Evolutionary conservation across 371 early-diverging fungal genomes (phyloP).

Genomic region (Rozella allomycis): DNA sequence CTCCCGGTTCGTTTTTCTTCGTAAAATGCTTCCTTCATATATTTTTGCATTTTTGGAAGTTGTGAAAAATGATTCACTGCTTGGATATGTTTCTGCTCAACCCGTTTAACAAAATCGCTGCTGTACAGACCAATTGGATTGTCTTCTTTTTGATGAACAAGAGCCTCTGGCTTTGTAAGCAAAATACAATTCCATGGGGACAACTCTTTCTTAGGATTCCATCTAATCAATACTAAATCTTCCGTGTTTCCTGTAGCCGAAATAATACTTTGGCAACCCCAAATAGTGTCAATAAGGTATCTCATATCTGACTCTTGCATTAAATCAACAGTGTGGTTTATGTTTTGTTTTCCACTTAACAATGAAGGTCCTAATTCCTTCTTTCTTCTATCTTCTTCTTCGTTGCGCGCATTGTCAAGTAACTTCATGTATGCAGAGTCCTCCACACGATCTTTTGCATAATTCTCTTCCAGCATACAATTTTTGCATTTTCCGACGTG

Average conservation of each 20-base stretch:
- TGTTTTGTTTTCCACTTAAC: not conserved
- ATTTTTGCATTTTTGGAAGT: conserved; percentile 13
- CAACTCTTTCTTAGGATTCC: conserved; percentile 14
- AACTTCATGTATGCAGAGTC: conserved; percentile 17
- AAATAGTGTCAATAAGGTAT: conserved; percentile 22
- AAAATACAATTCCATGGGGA: conserved; percentile 26
- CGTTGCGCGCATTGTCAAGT: conserved; percentile 9
- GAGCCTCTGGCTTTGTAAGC: conserved; percentile 20
- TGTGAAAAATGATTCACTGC: conserved; percentile 17
- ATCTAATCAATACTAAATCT: conserved; percentile 16
- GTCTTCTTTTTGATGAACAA: conserved; percentile 13
- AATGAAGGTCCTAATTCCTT: not conserved
- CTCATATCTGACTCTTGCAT: conserved; percentile 19
- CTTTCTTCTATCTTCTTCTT: conserved; percentile 6
- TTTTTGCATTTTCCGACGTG: conserved; percentile 21
- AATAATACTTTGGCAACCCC: conserved; percentile 19
- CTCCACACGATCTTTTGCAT: conserved; percentile 15
- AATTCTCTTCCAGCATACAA: conserved; percentile 15
- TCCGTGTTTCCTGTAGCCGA: conserved; percentile 9
- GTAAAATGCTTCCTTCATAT: no score
- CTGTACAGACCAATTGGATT: conserved; percentile 10
- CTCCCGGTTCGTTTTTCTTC: no score
- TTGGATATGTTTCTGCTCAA: conserved; percentile 15
- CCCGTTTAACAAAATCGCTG: conserved; percentile 15
- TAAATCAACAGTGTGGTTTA: not conserved